Evolutionary conservation across 345 rosid genomes (phyloP), one percentile per base, ranked within the genome.

Genomic region (Salix viminalis): DNA sequence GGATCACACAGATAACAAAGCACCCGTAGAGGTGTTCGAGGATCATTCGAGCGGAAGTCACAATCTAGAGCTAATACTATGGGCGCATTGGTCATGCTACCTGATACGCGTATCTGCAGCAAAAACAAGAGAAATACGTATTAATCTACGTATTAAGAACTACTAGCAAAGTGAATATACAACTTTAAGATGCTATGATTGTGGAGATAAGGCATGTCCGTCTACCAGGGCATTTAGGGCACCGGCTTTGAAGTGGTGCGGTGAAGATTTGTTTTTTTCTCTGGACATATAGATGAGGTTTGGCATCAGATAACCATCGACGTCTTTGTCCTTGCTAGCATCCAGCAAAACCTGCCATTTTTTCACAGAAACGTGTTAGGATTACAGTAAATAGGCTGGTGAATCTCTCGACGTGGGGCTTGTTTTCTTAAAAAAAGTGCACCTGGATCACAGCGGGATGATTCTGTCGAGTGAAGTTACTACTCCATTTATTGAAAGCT

Each of bases 41-140:
- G 93, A 73, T 93, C 89, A 76, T 91, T 95, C 1, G 97, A 93
- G 76, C 85, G 78, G 91, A 87, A 91, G 84, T 95, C 99, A 71
- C 99, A 91, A 19, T 95, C 99, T 48, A 90, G 75, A 21, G 94
- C 87, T 79, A 93, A 79, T 41, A 92, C 70, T 36, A 95, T 60
- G 1, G 94, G 91, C 15, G 92, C 87, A 75, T 95, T 93, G 42
- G 90, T 90, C 89, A 93, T 81, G 61, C 71, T 72, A 1, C 86
- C 85, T 7, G 99, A 95, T 8, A 93, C 97, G 7, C 99, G 86
- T 24, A 95, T 67, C 97, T 93, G 71, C 71, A 82, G 18, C 65
- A 44, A 0, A 2, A 67, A n/a, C 6, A n/a, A 44, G 15, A 34
- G 4, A 46, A 36, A 26, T 2, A 14, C 1, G 19, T 52, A 32